A percentile compares a stretch with the other conserved stretches of the same genome.
phyloP scores from a whole-genome alignment of 202 grass and related monocot species.

The Elaeis oleifera region DNA sequence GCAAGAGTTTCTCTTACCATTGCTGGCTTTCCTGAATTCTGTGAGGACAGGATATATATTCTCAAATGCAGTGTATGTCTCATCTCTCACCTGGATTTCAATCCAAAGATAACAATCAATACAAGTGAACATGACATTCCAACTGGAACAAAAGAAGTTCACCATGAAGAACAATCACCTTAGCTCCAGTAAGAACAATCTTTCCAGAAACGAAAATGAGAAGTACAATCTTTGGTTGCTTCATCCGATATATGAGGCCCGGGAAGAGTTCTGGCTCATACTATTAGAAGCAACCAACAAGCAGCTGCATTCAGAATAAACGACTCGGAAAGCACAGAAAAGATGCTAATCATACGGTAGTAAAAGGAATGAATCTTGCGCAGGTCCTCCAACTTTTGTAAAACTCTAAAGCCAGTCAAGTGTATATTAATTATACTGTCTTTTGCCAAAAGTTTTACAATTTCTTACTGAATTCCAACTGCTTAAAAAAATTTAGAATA shows the following conservation, averaged over 20 bases:
- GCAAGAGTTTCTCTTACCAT: slow-evolving; percentile 39
- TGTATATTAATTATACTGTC: no score
- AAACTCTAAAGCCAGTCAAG: no score
- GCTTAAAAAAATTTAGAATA: slow-evolving; percentile 2
- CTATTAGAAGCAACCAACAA: slow-evolving; percentile 36
- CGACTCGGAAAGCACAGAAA: not conserved
- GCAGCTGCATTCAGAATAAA: slow-evolving; percentile 8
- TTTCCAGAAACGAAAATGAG: slow-evolving; percentile 98
- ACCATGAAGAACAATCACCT: slow-evolving; percentile 33
- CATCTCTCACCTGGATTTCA: slow-evolving; percentile 72
- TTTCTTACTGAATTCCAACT: no score
- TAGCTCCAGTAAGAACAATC: slow-evolving; percentile 90
- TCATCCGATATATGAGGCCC: slow-evolving; percentile 97
- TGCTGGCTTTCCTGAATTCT: slow-evolving; percentile 94
- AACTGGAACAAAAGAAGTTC: not conserved
- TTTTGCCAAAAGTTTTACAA: no score
- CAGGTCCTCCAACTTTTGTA: no score
- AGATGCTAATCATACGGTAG: not conserved
- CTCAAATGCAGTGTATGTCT: slow-evolving; percentile 93
- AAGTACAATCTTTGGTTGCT: slow-evolving; percentile 86
- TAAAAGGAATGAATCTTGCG: no score
- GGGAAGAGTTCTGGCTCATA: slow-evolving; percentile 91
- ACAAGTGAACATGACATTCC: not conserved
- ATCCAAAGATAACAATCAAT: slow-evolving; percentile 12
- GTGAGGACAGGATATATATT: slow-evolving; percentile 95